These are phyloP conservation scores for Verticillium zaregamsianum DNA, from an alignment of 2,329 filamentous ascomycete species.

Conservation along the genomic window DNA sequence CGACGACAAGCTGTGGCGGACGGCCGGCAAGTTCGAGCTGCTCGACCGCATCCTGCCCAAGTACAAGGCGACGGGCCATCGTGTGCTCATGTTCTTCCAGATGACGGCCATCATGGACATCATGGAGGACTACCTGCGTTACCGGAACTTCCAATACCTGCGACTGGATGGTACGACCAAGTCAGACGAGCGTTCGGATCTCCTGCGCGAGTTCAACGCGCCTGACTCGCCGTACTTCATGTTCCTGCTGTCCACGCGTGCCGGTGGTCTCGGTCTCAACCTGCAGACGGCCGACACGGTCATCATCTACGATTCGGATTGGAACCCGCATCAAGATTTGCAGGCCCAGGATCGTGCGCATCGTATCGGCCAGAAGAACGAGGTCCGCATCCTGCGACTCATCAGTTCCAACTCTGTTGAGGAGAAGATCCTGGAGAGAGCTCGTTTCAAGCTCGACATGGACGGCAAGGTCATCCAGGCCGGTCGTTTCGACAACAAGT, in stretches of 20 bases:
- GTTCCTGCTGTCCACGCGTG: constrained; percentile 96
- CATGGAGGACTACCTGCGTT: constrained; percentile 95
- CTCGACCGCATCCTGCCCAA: constrained; percentile 90
- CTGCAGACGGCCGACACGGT: constrained; percentile 97
- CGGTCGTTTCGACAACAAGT: constrained; percentile 99
- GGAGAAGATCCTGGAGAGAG: constrained; percentile 96
- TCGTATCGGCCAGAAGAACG: constrained; percentile 99
- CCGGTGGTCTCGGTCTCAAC: constrained; percentile 95
- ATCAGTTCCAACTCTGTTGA: constrained; percentile 97
- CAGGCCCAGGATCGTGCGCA: constrained; percentile 99
- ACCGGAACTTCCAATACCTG: constrained; percentile 78
- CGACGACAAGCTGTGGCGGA: constrained; percentile 93
- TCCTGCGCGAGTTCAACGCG: constrained; percentile 84
- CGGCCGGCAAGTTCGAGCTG: constrained; percentile 94
- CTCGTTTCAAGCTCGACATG: constrained; percentile 97
- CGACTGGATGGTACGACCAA: constrained; percentile 96
- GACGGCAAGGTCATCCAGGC: constrained; percentile 99
- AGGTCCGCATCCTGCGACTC: constrained; percentile 90
- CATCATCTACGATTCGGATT: constrained; percentile 99
- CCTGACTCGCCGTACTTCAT: constrained; percentile 92
- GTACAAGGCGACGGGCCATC: constrained; percentile 85
- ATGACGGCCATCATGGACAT: constrained; percentile 99
- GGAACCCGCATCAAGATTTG: constrained; percentile 99
- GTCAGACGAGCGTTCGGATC: constrained; percentile 90
- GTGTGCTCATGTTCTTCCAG: constrained; percentile 99